A percentile compares a stretch with the other conserved stretches of the same genome.
phyloP scores from a whole-genome alignment of 257 asterid species.

The Scutellaria galericulata region DNA sequence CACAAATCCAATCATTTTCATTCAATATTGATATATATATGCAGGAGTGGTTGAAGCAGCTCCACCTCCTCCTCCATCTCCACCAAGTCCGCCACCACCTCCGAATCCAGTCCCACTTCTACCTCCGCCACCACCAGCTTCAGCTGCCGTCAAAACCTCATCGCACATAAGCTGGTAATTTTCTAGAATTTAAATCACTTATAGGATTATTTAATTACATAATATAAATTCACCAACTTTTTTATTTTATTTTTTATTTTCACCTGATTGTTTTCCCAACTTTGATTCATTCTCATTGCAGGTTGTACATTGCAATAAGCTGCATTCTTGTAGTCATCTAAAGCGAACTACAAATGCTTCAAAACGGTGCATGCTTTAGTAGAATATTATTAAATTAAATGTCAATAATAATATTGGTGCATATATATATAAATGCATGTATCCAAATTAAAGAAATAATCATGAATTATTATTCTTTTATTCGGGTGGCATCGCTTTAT shows the following conservation, averaged over 20 bases:
- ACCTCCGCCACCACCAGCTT: conserved; percentile 35
- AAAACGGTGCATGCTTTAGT: background rate
- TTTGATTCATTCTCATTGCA: conserved; percentile 24
- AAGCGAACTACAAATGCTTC: conserved; percentile 25
- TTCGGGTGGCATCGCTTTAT: no score
- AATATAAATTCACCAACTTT: background rate
- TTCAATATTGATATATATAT: no score
- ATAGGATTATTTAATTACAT: no score
- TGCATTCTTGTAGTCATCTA: conserved; percentile 36
- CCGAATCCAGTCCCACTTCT: conserved; percentile 19
- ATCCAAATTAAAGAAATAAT: background rate
- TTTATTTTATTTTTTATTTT: background rate
- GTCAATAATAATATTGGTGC: conserved; percentile 18
- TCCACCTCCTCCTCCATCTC: conserved; percentile 38
- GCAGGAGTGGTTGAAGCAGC: conserved; percentile 47
- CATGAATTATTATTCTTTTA: background rate
- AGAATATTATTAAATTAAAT: background rate
- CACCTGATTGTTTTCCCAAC: background rate
- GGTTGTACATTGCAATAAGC: conserved; percentile 40
- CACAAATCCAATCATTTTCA: no score
- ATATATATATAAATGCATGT: background rate
- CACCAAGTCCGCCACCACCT: conserved; percentile 25
- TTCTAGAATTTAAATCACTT: background rate
- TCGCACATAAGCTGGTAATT: conserved; percentile 35
- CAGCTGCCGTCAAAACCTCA: conserved; percentile 27